Percentiles rank a stretch among this genome's conserved stretches.
These are phyloP conservation scores for Geranium rotundifolium DNA, from an alignment of 345 rosid genomes.

Conservation along the genomic window DNA sequence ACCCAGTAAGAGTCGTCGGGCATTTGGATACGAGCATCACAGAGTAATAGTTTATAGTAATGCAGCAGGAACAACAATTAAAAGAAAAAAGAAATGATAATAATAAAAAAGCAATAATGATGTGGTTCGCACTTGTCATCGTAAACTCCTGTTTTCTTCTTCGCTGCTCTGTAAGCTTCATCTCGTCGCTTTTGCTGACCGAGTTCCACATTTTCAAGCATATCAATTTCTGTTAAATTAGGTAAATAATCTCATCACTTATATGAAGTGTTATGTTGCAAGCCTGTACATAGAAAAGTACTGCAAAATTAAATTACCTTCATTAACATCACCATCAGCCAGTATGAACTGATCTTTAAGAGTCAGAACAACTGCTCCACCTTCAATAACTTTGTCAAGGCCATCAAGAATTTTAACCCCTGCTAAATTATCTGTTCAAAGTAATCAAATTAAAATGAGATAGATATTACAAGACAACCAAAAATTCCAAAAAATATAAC, in stretches of 20 bases:
- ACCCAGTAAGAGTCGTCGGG: not conserved
- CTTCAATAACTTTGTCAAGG: slow-evolving; percentile 81
- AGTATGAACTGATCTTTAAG: slow-evolving; percentile 87
- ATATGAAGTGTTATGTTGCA: too few relatives aligned
- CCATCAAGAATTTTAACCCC: slow-evolving; percentile 92
- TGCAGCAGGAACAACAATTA: too few relatives aligned
- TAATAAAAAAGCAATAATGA: not conserved
- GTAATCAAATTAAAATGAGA: slow-evolving; percentile 7
- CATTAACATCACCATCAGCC: slow-evolving; percentile 69
- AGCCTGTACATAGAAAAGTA: slow-evolving; percentile 8
- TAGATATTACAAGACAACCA: too few relatives aligned
- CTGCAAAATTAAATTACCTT: slow-evolving; percentile 40
- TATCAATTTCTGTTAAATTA: slow-evolving; percentile 62
- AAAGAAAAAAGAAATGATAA: too few relatives aligned
- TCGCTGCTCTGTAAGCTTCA: slow-evolving; percentile 85
- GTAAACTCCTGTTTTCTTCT: slow-evolving; percentile 68
- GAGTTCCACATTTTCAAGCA: slow-evolving; percentile 97
- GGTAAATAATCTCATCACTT: slow-evolving; percentile 23
- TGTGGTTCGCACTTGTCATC: slow-evolving; percentile 64
- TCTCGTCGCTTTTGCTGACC: slow-evolving; percentile 91
- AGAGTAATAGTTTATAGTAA: too few relatives aligned
- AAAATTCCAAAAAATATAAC: too few relatives aligned
- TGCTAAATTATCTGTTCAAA: slow-evolving; percentile 54
- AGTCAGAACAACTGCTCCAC: slow-evolving; percentile 93
- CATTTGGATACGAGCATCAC: too few relatives aligned